Base-by-base conservation (phyloP, 2,329 filamentous ascomycete species). In the Cryphonectria radicalis region DNA sequence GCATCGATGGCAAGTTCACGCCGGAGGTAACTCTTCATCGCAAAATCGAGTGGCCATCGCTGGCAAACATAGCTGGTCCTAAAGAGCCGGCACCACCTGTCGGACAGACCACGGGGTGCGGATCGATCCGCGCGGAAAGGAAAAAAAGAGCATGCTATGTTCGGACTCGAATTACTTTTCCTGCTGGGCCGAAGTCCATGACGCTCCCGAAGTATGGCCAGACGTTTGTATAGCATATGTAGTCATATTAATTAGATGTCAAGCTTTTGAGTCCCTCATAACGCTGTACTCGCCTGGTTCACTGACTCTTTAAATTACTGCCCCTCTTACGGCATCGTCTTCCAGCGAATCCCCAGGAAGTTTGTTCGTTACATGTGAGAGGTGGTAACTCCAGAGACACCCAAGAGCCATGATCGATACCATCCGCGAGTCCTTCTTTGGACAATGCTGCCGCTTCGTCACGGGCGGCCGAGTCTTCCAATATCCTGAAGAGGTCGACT, bases 401-500 rank as follows among this genome's bases (percentile, higher is more conserved):
- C n/a, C 22, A 25, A 13, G 25, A 1, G 67, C 3, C 28, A 70
- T 70, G 69, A 59, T 62, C 17, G 50, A 66, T 13, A 65, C 60
- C 25, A 64, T 86, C 37, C 81, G 82, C n/a, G 83, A 85, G 70
- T 82, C 83, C 1, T 74, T 80, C 14, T 79, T 81, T 64, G 81
- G 83, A 11, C 79, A 84, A 67, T 55, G 77, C 25, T 69, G 84
- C 22, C 82, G 83, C n/a, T 70, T 86, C 4, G 74, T 82, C 1
- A 81, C 81, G 1, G 73, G 76, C 17, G 75, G 78, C 10, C 82
- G 77, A 67, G 74, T 78, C 10, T 78, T 86, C 35, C 78, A 78
- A 43, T 86, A 84, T 70, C 77, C 80, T 3, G 85, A 87, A 74
- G 85, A 88, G 72, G 77, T 75, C 64, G 82, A 89, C 73, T 79